Evolutionary conservation across 2,329 filamentous ascomycete genomes (phyloP).

Genomic region (Pseudogymnoascus sp.): DNA sequence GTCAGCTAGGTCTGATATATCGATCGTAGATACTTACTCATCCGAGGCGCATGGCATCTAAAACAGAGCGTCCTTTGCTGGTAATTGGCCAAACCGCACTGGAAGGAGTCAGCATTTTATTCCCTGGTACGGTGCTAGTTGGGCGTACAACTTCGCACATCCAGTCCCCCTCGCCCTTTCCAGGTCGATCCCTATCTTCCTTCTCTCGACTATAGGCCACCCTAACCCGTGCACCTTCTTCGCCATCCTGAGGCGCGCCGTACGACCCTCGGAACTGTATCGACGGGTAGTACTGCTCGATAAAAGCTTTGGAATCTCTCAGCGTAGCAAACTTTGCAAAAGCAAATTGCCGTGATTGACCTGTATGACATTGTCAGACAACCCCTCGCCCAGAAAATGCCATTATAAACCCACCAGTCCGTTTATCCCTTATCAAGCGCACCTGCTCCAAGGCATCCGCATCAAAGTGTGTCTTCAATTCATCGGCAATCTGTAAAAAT

Average conservation of each 20-base stretch:
- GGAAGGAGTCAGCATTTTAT: slow-evolving; percentile 12
- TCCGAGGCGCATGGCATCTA: slow-evolving; percentile 46
- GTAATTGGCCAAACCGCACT: slow-evolving; percentile 51
- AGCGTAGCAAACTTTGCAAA: slow-evolving; percentile 46
- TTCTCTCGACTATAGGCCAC: slow-evolving; percentile 46
- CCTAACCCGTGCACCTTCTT: slow-evolving; percentile 29
- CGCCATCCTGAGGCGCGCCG: slow-evolving; percentile 32
- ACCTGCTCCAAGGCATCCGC: slow-evolving; percentile 47
- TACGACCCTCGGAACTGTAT: slow-evolving; percentile 40
- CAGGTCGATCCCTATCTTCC: slow-evolving; percentile 38
- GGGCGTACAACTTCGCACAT: slow-evolving; percentile 41
- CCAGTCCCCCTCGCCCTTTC: slow-evolving; percentile 46
- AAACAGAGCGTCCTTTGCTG: slow-evolving; percentile 47
- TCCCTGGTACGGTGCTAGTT: background rate
- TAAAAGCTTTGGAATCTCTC: slow-evolving; percentile 41
- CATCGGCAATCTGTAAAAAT: slow-evolving; percentile 44
- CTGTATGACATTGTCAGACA: slow-evolving; percentile 26
- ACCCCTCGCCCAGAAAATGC: background rate
- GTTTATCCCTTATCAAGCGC: slow-evolving; percentile 48
- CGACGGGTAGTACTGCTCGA: slow-evolving; percentile 42
- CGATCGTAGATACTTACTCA: slow-evolving; percentile 33
- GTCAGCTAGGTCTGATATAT: slow-evolving; percentile 21
- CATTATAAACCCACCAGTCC: slow-evolving; percentile 38
- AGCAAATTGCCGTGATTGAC: slow-evolving; percentile 45
- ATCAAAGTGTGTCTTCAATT: slow-evolving; percentile 43